phyloP scores from a whole-genome alignment of 1,284 basidiomycete species.

The Pascua guehoae region DNA sequence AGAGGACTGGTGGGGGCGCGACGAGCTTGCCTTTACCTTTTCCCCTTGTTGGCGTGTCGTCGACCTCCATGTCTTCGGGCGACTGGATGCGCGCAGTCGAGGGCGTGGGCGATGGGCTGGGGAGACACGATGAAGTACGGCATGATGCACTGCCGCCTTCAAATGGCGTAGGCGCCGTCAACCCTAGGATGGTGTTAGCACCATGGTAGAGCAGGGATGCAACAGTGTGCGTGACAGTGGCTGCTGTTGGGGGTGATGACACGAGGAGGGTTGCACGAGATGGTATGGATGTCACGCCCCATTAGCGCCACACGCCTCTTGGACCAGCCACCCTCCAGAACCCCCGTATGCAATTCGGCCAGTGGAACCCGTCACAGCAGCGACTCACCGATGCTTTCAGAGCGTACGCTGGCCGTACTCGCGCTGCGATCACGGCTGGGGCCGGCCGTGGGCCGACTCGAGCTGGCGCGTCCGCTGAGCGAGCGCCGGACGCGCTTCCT shows the following conservation, averaged over 20 bases:
- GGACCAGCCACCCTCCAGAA: too few species aligned
- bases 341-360: too few species aligned
- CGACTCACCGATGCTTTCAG: slow-evolving; percentile 33
- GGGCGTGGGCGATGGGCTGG: slow-evolving; percentile 37
- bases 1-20: slow-evolving; percentile 33
- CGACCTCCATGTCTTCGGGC: slow-evolving; percentile 20
- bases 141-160: neutral
- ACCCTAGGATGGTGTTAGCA: too few species aligned
- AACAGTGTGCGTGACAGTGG: too few species aligned
- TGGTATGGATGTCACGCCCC: too few species aligned
- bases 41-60: slow-evolving; percentile 30
- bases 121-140: slow-evolving; percentile 22
- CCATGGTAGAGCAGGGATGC: too few species aligned
- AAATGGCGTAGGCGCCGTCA: too few species aligned
- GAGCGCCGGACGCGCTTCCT: slow-evolving; percentile 30
- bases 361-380: neutral
- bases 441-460: slow-evolving; percentile 13
- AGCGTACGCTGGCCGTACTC: slow-evolving; percentile 39
- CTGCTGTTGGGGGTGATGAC: too few species aligned
- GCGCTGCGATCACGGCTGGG: slow-evolving; percentile 28
- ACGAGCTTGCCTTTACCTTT: slow-evolving; percentile 19
- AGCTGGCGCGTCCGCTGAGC: neutral
- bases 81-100: slow-evolving; percentile 20
- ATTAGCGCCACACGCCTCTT: too few species aligned
- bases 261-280: too few species aligned